Evolutionary conservation across 108 stramenopile genomes (phyloP), one percentile per base, ranked within the genome.

Genomic region (Parietichytrium sp.): DNA sequence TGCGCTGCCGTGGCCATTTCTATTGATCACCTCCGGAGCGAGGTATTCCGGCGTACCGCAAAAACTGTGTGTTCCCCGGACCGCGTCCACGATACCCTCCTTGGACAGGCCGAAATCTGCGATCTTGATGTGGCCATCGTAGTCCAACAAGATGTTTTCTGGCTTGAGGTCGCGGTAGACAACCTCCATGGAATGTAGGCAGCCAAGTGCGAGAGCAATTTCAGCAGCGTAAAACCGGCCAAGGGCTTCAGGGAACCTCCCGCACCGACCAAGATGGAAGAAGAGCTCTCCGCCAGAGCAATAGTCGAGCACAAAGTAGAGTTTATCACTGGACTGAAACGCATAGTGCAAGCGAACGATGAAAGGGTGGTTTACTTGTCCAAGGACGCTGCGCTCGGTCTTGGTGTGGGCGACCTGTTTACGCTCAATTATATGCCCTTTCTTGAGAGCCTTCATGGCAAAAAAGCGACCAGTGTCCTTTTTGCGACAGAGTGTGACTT

Each of bases 401-500:
- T 94, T 91, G 0, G 96, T 98, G 78, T 95, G 91, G 91, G 95
- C 97, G 78, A 97, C 95, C 86, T 99, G 98, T 27, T 93, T 80
- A 54, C 96, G 89, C 36, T 93, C 88, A 30, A 97, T 91, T 15
- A 99, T 81, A 79, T 96, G 94, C 47, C 93, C 82, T 84, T 99
- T 99, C 80, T 93, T 88, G 20, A 99, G 87, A 49, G 98, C 94
- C 90, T 99, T 99, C 96, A 99, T 99, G 49, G 98, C 98, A 88
- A 93, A 97, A 20, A 97, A 84, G 47, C 85, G 79, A 47, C 94
- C 94, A 33, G 86, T 84, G 80, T 92, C 89, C 25, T 85, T 84
- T 78, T 96, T 93, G 83, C 93, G 92, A 29, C 94, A 94, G 26
- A 96, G 84, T 3, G 95, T 92, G 15, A 96, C 95, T 82, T 95